Percentiles rank a stretch among this genome's conserved stretches.
These are phyloP conservation scores for Nadsonia fulvescens DNA, from an alignment of 805 yeast genomes.

Conservation along the genomic window DNA sequence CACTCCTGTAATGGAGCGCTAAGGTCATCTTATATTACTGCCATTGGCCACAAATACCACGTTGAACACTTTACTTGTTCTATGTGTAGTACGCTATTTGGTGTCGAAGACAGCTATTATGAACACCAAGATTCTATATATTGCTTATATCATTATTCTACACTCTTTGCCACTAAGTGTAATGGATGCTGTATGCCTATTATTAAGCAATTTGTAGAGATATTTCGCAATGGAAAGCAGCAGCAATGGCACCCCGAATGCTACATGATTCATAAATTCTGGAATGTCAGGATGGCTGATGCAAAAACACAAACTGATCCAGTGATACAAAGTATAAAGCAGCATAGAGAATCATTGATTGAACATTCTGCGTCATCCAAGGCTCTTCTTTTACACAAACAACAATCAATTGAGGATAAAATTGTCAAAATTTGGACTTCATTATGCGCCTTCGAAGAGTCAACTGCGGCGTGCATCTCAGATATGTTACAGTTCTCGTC, in stretches of 20 bases:
- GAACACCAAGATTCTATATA: constrained; percentile 70
- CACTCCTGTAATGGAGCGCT: constrained; percentile 69
- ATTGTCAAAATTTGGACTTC: constrained; percentile 65
- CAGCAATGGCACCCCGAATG: constrained; percentile 99
- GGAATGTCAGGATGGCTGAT: constrained; percentile 65
- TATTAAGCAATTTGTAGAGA: constrained; percentile 83
- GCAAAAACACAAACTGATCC: constrained; percentile 1
- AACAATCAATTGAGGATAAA: constrained; percentile 44
- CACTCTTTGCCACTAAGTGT: constrained; percentile 68
- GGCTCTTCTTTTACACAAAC: constrained; percentile 20
- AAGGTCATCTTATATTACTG: constrained; percentile 86
- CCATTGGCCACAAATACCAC: constrained; percentile 80
- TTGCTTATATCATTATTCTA: constrained; percentile 88
- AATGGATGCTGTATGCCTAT: constrained; percentile 88
- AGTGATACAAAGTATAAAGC: too few relatives aligned
- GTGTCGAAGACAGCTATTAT: constrained; percentile 78
- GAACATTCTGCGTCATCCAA: too few relatives aligned
- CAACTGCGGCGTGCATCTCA: constrained; percentile 73
- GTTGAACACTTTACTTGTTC: constrained; percentile 90
- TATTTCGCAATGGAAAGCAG: constrained; percentile 73
- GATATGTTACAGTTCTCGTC: constrained; percentile 81
- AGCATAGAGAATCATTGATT: too few relatives aligned
- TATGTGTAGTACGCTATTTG: constrained; percentile 71
- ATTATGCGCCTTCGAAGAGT: constrained; percentile 77
- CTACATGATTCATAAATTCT: constrained; percentile 90